Evolutionary conservation across 78 protist genomes (phyloP), one percentile per base, ranked within the genome.

Genomic region (Polysphondylium violaceum): DNA sequence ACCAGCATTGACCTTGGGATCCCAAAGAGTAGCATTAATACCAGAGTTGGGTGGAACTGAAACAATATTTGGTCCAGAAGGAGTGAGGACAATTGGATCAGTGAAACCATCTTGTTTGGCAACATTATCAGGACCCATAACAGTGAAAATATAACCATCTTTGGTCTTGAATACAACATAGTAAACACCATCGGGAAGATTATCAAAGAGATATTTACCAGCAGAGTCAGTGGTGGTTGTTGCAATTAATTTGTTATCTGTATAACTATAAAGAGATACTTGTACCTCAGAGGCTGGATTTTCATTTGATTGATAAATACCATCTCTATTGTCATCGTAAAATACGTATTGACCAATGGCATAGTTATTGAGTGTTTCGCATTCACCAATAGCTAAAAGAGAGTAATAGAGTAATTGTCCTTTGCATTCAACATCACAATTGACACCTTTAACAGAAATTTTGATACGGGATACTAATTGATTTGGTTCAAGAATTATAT

Each of bases 341-440:
- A 76, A 76, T n/a, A 38, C 74, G 40, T 14, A 36, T 9, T 31
- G 19, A 47, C 75, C 73, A n/a, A 76, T 67, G 23, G 87, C 87
- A 47, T 31, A 76, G 1, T 16, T n/a, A 3, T 33, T 21, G 16
- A 43, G 40, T 9, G 31, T 50, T 14, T 25, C 29, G 50, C 87
- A 76, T 7, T 76, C 51, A 1, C 74, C 75, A 1, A 76, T 31
- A 16, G 61, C 87, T 19, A 76, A 1, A 9, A 76, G 36, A 19
- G 87, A 76, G 41, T 76, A 76, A 56, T 63, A 63, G 16, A 76
- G 59, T 7, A 50, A 29, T 25, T 21, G 11, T n/a, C 87, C 87
- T 33, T 76, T 76, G 40, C 87, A 76, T 29, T 14, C 36, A 16
- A 11, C 74, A 3, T 63, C 74, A 38, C 87, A 76, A 31, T 40